Conservation (phyloP, 768 basidiomycete species). For the Russula vinacea region DNA sequence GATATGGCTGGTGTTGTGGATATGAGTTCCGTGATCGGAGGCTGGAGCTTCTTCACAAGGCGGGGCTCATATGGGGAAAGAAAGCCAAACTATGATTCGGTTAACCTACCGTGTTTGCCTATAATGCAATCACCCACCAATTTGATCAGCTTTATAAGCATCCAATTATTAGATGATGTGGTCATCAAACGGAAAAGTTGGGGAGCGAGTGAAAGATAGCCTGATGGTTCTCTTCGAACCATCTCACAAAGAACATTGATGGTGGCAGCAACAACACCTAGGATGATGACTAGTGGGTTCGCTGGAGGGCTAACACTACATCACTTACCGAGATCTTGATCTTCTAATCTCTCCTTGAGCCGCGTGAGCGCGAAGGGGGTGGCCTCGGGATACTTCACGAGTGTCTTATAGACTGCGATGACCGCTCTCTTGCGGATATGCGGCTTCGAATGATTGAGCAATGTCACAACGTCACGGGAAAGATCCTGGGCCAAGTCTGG, state of each 20-base stretch:
- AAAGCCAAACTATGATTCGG: conserved; percentile 72
- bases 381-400: conserved; percentile 80
- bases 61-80: conserved; percentile 90
- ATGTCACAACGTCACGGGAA: conserved; percentile 74
- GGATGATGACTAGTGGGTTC: not conserved
- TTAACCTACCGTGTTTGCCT: not conserved
- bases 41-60: conserved; percentile 88
- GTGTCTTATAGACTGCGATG: conserved; percentile 74
- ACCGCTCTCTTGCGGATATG: conserved; percentile 90
- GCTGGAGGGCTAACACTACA: not conserved
- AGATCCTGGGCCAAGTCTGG: conserved; percentile 90
- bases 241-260: conserved; percentile 95
- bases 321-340: conserved; percentile 62
- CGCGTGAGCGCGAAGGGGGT: conserved; percentile 61
- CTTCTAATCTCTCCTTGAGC: conserved; percentile 77
- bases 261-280: conserved; percentile 90
- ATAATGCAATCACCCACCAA: conserved; percentile 51
- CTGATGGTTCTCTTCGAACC: conserved; percentile 70
- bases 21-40: conserved; percentile 93
- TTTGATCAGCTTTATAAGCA: conserved; percentile 98
- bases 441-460: conserved; percentile 86
- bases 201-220: conserved; percentile 85
- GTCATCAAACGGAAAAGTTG: conserved; percentile 91
- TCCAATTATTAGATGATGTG: conserved; percentile 97
- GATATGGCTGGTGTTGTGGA: conserved; percentile 95